These are phyloP conservation scores for Cucurbita pepo DNA, from an alignment of 306 rosid species.

Conservation along the genomic window DNA sequence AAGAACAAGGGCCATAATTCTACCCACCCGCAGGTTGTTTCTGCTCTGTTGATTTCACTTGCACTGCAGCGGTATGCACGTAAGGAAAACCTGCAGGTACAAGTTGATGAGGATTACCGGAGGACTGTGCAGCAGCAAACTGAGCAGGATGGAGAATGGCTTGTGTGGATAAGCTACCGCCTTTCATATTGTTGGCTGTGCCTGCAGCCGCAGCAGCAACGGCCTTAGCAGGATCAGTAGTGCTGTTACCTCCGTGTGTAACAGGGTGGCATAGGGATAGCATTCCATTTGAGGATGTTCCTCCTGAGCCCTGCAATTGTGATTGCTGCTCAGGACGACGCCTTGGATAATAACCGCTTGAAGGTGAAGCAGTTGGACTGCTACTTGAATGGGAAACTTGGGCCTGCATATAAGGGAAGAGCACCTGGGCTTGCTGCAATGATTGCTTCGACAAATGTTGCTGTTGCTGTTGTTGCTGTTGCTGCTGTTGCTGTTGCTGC, in stretches of 20 bases:
- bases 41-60: slow-evolving; percentile 80
- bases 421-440: slow-evolving; percentile 44
- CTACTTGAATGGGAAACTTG: slow-evolving; percentile 47
- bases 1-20: slow-evolving; percentile 7
- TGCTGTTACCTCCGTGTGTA: slow-evolving; percentile 14
- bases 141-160: slow-evolving; percentile 57
- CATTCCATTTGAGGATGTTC: slow-evolving; percentile 44
- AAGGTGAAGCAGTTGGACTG: slow-evolving; percentile 27
- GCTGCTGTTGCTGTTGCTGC: slow-evolving; percentile 16
- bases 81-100: slow-evolving; percentile 45
- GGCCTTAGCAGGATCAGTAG: slow-evolving; percentile 40
- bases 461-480: slow-evolving; percentile 6
- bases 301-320: slow-evolving; percentile 42
- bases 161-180: slow-evolving; percentile 34
- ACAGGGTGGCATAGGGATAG: slow-evolving; percentile 27
- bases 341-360: slow-evolving; percentile 41
- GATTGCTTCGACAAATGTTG: slow-evolving; percentile 39
- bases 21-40: slow-evolving; percentile 95
- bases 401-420: slow-evolving; percentile 31
- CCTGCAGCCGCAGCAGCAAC: slow-evolving; percentile 12
- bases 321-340: slow-evolving; percentile 55
- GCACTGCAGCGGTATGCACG: slow-evolving; percentile 49
- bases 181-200: slow-evolving; percentile 31
- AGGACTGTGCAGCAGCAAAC: slow-evolving; percentile 29
- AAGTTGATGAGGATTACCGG: slow-evolving; percentile 59